Conservation (phyloP, 495 filamentous ascomycete species). For the Xylaria acuta region DNA sequence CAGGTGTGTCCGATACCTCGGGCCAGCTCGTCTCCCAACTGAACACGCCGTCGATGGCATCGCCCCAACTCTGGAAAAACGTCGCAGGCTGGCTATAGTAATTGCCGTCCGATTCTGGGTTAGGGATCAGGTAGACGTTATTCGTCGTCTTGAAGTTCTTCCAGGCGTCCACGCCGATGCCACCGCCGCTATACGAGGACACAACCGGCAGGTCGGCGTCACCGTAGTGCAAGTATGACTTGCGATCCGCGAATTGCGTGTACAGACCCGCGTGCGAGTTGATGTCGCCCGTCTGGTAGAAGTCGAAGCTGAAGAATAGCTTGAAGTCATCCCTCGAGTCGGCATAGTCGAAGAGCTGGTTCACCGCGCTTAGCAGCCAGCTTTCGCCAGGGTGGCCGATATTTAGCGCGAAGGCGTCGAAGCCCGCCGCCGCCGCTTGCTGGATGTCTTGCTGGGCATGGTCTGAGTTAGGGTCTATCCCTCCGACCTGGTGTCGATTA, state of each 20-base stretch:
- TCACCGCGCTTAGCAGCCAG: slow-evolving; percentile 38
- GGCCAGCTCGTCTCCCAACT: slow-evolving; percentile 48
- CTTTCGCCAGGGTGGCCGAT: slow-evolving; percentile 35
- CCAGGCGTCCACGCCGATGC: slow-evolving; percentile 35
- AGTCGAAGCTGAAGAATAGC: slow-evolving; percentile 52
- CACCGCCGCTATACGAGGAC: slow-evolving; percentile 42
- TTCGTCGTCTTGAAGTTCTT: slow-evolving; percentile 36
- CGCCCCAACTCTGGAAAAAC: slow-evolving; percentile 33
- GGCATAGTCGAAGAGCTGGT: slow-evolving; percentile 45
- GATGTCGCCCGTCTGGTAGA: slow-evolving; percentile 39
- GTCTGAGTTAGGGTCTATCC: slow-evolving; percentile 36
- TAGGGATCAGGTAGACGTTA: slow-evolving; percentile 43
- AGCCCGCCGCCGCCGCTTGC: slow-evolving; percentile 38
- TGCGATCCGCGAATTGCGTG: slow-evolving; percentile 33
- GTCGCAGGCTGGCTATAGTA: slow-evolving; percentile 35
- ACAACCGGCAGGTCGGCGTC: slow-evolving; percentile 34
- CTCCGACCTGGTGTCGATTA: slow-evolving; percentile 36
- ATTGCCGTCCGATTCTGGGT: slow-evolving; percentile 34
- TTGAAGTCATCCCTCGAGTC: slow-evolving; percentile 37
- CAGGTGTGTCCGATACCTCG: slow-evolving; percentile 30
- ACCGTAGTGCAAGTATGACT: slow-evolving; percentile 40
- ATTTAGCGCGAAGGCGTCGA: slow-evolving; percentile 49
- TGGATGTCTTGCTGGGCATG: slow-evolving; percentile 45
- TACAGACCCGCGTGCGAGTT: slow-evolving; percentile 37
- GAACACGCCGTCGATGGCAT: slow-evolving; percentile 44